phyloP scores from a whole-genome alignment of 225 moss, liverwort and hornwort species.

The Rhytidiadelphus loreus region DNA sequence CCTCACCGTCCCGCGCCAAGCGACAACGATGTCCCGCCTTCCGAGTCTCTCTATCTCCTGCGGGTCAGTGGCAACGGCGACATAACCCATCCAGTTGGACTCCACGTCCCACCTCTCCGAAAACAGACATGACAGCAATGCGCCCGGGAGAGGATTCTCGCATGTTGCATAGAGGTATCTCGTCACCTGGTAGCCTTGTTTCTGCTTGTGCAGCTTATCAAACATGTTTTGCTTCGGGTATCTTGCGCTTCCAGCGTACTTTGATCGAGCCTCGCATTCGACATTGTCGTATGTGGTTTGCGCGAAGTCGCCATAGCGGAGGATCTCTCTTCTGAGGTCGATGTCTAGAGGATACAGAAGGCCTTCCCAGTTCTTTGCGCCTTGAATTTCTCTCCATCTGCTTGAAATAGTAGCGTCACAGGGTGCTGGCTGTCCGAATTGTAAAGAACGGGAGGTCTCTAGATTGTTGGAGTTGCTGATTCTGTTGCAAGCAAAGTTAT shows the following conservation, averaged over 20 bases:
- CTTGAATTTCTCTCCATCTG: conserved; percentile 52
- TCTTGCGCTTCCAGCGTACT: conserved; percentile 40
- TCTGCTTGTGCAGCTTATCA: conserved; percentile 6
- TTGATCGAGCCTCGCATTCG: conserved; percentile 10
- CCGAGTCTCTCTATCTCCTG: conserved; percentile 46
- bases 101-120: conserved; percentile 28
- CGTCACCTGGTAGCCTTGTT: conserved; percentile 36
- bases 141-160: conserved; percentile 14
- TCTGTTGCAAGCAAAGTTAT: not conserved
- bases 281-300: conserved; percentile 49
- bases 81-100: conserved; percentile 60
- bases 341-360: conserved; percentile 36
- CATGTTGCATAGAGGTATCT: conserved; percentile 39
- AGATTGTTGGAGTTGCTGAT: not conserved
- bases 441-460: not conserved
- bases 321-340: conserved; percentile 27
- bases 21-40: conserved; percentile 44
- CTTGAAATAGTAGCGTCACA: not conserved
- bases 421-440: not conserved
- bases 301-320: conserved; percentile 51
- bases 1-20: conserved; percentile 49
- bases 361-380: conserved; percentile 28
- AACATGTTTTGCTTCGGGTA: conserved; percentile 18
- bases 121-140: not conserved
- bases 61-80: conserved; percentile 24